Percentiles rank a stretch among this genome's conserved stretches.
Conservation (phyloP, 2,329 filamentous ascomycete genomes). For the Aspergillus japonicus region DNA sequence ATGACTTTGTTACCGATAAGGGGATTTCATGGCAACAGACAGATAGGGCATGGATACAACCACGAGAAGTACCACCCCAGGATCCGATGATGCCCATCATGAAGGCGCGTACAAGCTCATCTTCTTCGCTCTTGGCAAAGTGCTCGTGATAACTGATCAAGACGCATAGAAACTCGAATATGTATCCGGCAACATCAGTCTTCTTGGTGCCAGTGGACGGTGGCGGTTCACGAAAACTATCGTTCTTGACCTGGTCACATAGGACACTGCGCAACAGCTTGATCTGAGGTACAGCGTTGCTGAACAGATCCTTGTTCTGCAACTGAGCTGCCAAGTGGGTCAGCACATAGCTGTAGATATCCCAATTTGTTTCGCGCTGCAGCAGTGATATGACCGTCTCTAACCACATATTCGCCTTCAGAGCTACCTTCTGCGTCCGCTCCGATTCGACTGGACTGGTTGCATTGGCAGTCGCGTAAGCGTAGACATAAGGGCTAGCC, state of each 20-base stretch:
- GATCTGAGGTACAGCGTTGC: slow-evolving; percentile 69
- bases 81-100: slow-evolving; percentile 73
- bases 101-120: slow-evolving; percentile 84
- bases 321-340: slow-evolving; percentile 84
- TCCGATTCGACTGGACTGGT: slow-evolving; percentile 29
- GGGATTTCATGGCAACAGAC: slow-evolving; percentile 95
- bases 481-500: slow-evolving; percentile 53
- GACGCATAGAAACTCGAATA: slow-evolving; percentile 84
- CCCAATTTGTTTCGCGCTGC: slow-evolving; percentile 77
- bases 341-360: slow-evolving; percentile 86
- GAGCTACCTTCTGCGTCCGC: slow-evolving; percentile 41
- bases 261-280: slow-evolving; percentile 71
- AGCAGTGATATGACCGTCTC: slow-evolving; percentile 73
- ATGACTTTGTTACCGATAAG: slow-evolving; percentile 76
- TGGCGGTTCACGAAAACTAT: slow-evolving; percentile 79
- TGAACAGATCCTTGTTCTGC: slow-evolving; percentile 84
- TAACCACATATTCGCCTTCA: slow-evolving; percentile 70
- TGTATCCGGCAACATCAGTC: slow-evolving; percentile 81
- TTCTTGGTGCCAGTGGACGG: slow-evolving; percentile 75
- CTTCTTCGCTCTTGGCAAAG: slow-evolving; percentile 80
- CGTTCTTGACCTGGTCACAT: slow-evolving; percentile 78
- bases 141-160: slow-evolving; percentile 86
- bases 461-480: slow-evolving; percentile 43
- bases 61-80: slow-evolving; percentile 83
- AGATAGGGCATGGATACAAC: slow-evolving; percentile 90